Base-by-base conservation (phyloP, 2,329 filamentous ascomycete species). In the Pseudogymnoascus destructans region DNA sequence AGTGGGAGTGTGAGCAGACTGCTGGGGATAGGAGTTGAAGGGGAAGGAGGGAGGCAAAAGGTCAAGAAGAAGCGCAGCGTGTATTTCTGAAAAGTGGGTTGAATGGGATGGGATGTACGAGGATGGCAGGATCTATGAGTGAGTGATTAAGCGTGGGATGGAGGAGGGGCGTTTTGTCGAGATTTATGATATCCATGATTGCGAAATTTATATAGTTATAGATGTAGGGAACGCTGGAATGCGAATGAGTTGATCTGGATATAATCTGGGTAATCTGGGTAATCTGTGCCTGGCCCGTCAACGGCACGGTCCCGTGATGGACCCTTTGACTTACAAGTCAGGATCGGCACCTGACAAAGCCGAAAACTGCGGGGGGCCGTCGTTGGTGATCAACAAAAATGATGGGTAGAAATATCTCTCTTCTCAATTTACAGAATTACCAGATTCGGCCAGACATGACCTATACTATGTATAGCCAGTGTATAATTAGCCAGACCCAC, bases 21-120 rank as follows among this genome's bases (percentile, higher is more conserved):
- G 17, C 40, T 57, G 5, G 40, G 40, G 7, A 27, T 58, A 17
- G 57, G 57, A 15, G 40, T 42, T 13, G 40, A 46, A 19, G 57
- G 46, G 15, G 40, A 46, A 4, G 46, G 46, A 30, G 46, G 46
- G 5, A 36, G 57, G 30, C 54, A 57, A 5, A 59, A 57, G 52
- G 33, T 59, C 13, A 59, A 33, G 17, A 59, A 59, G 49, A 59
- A 59, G 58, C 32, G 21, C 10, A 59, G 58, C 15, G 36, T 42
- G 52, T 35, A 59, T 57, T 59, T 59, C 11, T 59, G 25, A 49
- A 27, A 8, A 49, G 3, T 21, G 23, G 3, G 0, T 3, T 27
- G 8, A 10, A 49, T 13, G 13, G 42, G 21, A 52, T 30, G 15
- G 36, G 36, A 40, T 40, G 15, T 30, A 52, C 46, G n/a, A 52